A percentile compares a stretch with the other conserved stretches of the same genome.
These are phyloP conservation scores for Sordaria brevicollis DNA, from an alignment of 495 filamentous ascomycete species.

Conservation along the genomic window DNA sequence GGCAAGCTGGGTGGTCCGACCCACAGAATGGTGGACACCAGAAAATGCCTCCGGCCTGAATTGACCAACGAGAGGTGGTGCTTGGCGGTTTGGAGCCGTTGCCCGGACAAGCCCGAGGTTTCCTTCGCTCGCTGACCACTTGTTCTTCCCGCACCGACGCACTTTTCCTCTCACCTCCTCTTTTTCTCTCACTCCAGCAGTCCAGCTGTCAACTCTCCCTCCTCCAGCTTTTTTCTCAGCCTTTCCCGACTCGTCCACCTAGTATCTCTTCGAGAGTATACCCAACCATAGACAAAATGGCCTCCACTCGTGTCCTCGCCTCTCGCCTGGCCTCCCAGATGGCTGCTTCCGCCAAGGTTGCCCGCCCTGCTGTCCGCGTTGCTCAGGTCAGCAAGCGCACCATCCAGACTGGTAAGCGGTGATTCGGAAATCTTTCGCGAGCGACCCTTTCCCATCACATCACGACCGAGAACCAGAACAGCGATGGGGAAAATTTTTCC, in stretches of 20 bases:
- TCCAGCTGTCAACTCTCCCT: slow-evolving; percentile 28
- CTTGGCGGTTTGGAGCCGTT: slow-evolving; percentile 17
- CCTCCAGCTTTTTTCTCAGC: slow-evolving; percentile 28
- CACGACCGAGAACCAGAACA: background rate
- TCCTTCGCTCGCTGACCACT: slow-evolving; percentile 23
- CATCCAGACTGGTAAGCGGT: slow-evolving; percentile 43
- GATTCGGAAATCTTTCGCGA: background rate
- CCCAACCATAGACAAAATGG: slow-evolving; percentile 48
- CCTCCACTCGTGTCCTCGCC: slow-evolving; percentile 60
- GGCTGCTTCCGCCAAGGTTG: slow-evolving; percentile 51
- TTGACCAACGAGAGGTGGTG: slow-evolving; percentile 22
- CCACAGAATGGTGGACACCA: slow-evolving; percentile 16
- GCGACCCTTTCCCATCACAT: background rate
- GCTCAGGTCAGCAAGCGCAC: slow-evolving; percentile 57
- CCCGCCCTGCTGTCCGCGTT: slow-evolving; percentile 56
- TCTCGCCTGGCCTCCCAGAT: slow-evolving; percentile 58
- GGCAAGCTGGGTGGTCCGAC: slow-evolving; percentile 10
- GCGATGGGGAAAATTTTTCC: background rate
- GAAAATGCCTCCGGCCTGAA: slow-evolving; percentile 17
- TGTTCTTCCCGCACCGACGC: slow-evolving; percentile 16
- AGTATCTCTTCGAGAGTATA: background rate
- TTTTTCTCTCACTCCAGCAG: slow-evolving; percentile 31
- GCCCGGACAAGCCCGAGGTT: slow-evolving; percentile 29
- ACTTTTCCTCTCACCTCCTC: slow-evolving; percentile 25
- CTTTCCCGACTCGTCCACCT: slow-evolving; percentile 10